Base-by-base conservation (phyloP, 495 filamentous ascomycete genomes). In the Penicillium cosmopolitanum region DNA sequence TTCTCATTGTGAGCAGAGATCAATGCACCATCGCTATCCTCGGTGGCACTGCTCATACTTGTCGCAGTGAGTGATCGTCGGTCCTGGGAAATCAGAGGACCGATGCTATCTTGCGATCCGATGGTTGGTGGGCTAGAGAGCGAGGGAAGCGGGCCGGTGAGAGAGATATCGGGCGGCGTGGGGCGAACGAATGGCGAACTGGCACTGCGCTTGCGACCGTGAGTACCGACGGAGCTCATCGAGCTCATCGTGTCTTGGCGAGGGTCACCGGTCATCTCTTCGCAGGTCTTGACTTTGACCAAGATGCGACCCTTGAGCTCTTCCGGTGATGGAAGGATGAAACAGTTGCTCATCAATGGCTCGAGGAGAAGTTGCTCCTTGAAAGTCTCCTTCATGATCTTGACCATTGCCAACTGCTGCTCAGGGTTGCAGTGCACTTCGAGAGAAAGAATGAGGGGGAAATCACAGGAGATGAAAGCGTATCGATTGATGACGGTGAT, bases 401-500 rank as follows among this genome's bases (percentile, higher is more conserved):
- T 87, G 21, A 92, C 91, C 94, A 98, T 97, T 38, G 82, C 83
- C 40, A 84, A 76, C 70, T 98, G 95, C 65, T 97, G 94, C 51
- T 88, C 82, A 10, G 86, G 72, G 62, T 82, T 87, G 80, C 95
- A 98, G 69, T 97, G 95, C 16, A 98, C 93, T 67, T 98, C 95
- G 21, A 98, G 87, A 15, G 95, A 98, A 48, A 98, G 83, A 72
- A 93, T 96, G 8, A 98, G 82, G 8, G 95, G 95, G 59, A 92
- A 97, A 15, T 80, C 83, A 3, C 89, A 90, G 25, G 87, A 85
- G 47, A 84, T 78, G 66, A 98, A 98, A 13, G 95, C 94, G 67
- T 97, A 96, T 65, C 92, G 92, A 63, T 90, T 89, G 72, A 98
- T 94, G 56, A 93, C 92, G 18, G 88, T 88, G 72, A 98, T 90